These are phyloP conservation scores for Salix brachista DNA, from an alignment of 345 rosid species.

Conservation along the genomic window DNA sequence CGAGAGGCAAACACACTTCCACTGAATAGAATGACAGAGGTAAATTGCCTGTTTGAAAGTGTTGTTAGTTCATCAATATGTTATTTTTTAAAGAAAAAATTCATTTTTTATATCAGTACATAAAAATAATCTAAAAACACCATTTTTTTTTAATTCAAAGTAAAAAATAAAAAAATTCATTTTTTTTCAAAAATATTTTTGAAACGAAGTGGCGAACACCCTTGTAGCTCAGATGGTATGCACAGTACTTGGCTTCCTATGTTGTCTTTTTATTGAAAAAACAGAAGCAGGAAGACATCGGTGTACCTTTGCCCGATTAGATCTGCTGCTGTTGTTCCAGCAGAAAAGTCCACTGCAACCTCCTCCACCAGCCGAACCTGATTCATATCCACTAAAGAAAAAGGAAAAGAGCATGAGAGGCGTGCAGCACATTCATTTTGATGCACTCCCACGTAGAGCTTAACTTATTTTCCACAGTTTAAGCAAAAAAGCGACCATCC, in stretches of 20 bases:
- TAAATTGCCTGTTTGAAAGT: background rate
- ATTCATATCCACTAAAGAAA: conserved; percentile 69
- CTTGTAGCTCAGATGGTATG: background rate
- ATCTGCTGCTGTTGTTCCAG: conserved; percentile 55
- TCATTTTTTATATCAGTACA: no score
- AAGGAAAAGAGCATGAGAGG: conserved; percentile 6
- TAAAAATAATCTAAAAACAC: no score
- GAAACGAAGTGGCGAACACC: no score
- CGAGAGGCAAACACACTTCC: background rate
- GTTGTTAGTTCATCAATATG: no score
- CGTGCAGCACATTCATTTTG: background rate
- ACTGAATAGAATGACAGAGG: background rate
- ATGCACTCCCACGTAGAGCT: background rate
- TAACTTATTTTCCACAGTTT: background rate
- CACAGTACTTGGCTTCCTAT: background rate
- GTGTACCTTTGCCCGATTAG: conserved; percentile 58
- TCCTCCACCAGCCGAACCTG: conserved; percentile 56
- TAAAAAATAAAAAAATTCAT: no score
- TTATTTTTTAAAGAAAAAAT: no score
- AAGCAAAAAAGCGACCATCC: background rate
- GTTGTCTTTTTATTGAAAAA: background rate
- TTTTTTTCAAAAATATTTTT: no score
- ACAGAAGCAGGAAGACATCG: background rate
- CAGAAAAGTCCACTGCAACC: conserved; percentile 84
- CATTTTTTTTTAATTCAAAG: no score